A percentile compares a stretch with the other conserved stretches of the same genome.
phyloP scores from a whole-genome alignment of 2,329 filamentous ascomycete genomes.

The Microcera coccophila region DNA sequence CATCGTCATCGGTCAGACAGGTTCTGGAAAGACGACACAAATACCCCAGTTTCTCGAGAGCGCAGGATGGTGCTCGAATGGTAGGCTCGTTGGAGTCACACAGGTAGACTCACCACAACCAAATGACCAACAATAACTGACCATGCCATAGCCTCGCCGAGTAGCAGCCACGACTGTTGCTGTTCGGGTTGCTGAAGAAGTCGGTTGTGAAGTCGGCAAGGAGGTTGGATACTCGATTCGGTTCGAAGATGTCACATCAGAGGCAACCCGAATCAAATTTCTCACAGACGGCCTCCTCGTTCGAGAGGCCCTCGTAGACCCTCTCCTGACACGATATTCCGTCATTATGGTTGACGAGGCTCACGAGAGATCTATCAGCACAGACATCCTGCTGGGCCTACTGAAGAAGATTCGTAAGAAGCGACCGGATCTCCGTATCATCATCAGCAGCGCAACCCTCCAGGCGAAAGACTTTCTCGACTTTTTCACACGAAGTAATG shows the following conservation, averaged over 20 bases:
- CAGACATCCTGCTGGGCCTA: constrained; percentile 83
- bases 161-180: constrained; percentile 91
- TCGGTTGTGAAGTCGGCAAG: constrained; percentile 80
- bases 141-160: constrained; percentile 64
- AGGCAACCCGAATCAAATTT: constrained; percentile 86
- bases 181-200: constrained; percentile 82
- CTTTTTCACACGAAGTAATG: constrained; percentile 61
- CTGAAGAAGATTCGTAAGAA: constrained; percentile 85
- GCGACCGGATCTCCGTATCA: constrained; percentile 76
- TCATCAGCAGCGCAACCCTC: constrained; percentile 89
- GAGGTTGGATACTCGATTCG: constrained; percentile 90
- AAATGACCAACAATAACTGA: constrained; percentile 12
- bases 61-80: constrained; percentile 82
- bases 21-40: constrained; percentile 93
- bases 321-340: constrained; percentile 83
- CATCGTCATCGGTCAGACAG: constrained; percentile 89
- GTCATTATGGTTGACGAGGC: constrained; percentile 98
- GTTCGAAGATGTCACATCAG: constrained; percentile 87
- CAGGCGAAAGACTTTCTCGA: constrained; percentile 81
- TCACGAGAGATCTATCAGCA: constrained; percentile 88
- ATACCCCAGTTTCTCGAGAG: constrained; percentile 87
- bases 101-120: constrained; percentile 57
- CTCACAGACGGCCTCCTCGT: constrained; percentile 89
- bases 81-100: constrained; percentile 80
- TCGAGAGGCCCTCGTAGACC: constrained; percentile 88